These are phyloP conservation scores for Rhizomucor miehei DNA, from an alignment of 371 early-diverging fungal species.

Conservation along the genomic window DNA sequence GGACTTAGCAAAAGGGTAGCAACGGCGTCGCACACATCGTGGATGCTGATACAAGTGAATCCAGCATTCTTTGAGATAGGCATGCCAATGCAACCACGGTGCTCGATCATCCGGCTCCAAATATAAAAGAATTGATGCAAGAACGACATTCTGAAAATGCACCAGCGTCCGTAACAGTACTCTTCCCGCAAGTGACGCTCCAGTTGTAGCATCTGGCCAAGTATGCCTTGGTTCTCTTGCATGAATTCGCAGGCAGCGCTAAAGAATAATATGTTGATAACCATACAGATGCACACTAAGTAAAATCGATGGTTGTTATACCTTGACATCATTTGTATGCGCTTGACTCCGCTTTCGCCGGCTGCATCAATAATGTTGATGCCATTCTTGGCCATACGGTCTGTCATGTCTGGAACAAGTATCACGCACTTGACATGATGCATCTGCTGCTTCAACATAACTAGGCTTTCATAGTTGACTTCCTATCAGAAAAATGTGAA, in stretches of 20 bases:
- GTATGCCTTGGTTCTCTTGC: background rate
- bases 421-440: constrained; percentile 11
- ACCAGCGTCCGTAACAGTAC: constrained; percentile 16
- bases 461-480: constrained; percentile 10
- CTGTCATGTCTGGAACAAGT: constrained; percentile 4
- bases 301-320: background rate
- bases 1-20: constrained; percentile 10
- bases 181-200: constrained; percentile 10
- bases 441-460: constrained; percentile 5
- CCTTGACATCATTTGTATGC: constrained; percentile 9
- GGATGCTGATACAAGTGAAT: constrained; percentile 7
- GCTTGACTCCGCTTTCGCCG: constrained; percentile 3
- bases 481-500: constrained; percentile 1
- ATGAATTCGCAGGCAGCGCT: constrained; percentile 1
- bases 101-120: constrained; percentile 15
- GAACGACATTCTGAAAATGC: constrained; percentile 8
- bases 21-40: constrained; percentile 15
- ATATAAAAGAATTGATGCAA: constrained; percentile 11
- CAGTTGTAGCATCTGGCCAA: constrained; percentile 1
- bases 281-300: background rate
- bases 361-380: constrained; percentile 8
- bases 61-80: constrained; percentile 2
- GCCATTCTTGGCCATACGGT: background rate
- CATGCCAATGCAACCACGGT: constrained; percentile 12
- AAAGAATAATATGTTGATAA: background rate